phyloP scores from a whole-genome alignment of 2,329 filamentous ascomycete genomes.

The Sarocladiaceae sp. region DNA sequence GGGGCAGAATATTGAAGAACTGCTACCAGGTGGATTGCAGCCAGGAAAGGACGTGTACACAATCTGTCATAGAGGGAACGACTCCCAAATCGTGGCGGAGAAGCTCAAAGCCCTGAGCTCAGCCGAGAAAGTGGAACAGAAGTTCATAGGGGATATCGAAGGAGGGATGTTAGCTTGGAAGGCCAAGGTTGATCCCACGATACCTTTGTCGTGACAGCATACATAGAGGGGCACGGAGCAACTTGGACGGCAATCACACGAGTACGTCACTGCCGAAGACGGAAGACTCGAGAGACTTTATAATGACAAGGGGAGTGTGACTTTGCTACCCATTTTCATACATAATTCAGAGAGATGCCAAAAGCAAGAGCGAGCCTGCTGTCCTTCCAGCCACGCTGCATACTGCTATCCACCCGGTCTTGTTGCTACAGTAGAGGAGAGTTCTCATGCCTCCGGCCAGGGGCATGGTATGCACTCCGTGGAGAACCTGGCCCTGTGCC shows the following conservation, averaged over 20 bases:
- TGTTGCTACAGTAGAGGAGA: constrained; percentile 8
- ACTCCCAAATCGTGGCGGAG: constrained; percentile 65
- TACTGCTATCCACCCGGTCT: constrained; percentile 11
- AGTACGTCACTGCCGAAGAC: no score
- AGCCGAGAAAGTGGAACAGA: constrained; percentile 41
- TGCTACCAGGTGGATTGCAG: constrained; percentile 29
- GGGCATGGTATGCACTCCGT: not conserved
- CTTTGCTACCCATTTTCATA: constrained; percentile 17
- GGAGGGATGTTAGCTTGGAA: constrained; percentile 72
- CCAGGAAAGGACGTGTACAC: constrained; percentile 56
- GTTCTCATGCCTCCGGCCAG: not conserved
- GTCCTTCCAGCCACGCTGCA: no score
- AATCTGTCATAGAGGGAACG: constrained; percentile 69
- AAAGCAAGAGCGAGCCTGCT: constrained; percentile 8
- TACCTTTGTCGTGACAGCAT: constrained; percentile 50
- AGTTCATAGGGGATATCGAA: constrained; percentile 61
- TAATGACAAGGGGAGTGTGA: constrained; percentile 20
- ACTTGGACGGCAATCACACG: no score
- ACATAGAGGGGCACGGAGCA: no score
- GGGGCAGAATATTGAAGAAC: constrained; percentile 20
- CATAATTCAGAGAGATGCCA: constrained; percentile 2
- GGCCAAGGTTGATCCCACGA: constrained; percentile 52
- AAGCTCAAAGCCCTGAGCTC: constrained; percentile 58
- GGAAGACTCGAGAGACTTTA: no score
- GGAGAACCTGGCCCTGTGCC: not conserved